These are phyloP conservation scores for Sclerotiophoma versabilis DNA, from an alignment of 2,329 filamentous ascomycete genomes.

Conservation along the genomic window DNA sequence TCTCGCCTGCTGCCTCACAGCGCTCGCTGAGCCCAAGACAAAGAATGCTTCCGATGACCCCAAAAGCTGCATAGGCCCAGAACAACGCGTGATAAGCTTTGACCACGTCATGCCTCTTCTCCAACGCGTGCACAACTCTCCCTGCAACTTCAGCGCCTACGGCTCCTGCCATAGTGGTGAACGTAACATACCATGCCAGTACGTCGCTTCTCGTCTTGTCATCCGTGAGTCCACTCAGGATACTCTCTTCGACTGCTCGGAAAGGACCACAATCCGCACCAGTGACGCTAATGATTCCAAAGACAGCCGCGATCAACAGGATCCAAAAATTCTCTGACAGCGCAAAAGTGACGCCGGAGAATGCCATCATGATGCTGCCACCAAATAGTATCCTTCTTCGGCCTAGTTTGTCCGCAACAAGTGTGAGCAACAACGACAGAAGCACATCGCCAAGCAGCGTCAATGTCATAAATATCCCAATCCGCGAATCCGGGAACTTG, in stretches of 20 bases:
- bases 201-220: slow-evolving; percentile 48
- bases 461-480: slow-evolving; percentile 52
- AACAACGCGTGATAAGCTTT: slow-evolving; percentile 53
- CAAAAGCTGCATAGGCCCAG: slow-evolving; percentile 53
- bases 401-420: slow-evolving; percentile 49
- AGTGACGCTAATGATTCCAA: slow-evolving; percentile 49
- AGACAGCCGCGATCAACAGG: slow-evolving; percentile 46
- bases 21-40: slow-evolving; percentile 49
- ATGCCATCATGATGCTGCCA: slow-evolving; percentile 48
- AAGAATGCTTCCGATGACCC: slow-evolving; percentile 48
- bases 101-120: slow-evolving; percentile 45
- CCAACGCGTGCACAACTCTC: slow-evolving; percentile 50
- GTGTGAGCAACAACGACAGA: slow-evolving; percentile 46
- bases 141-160: slow-evolving; percentile 48
- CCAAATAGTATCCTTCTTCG: slow-evolving; percentile 45
- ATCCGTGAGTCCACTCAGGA: slow-evolving; percentile 46
- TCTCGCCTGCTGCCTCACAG: slow-evolving; percentile 51
- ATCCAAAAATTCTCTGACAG: slow-evolving; percentile 49
- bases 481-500: slow-evolving; percentile 43
- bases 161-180: slow-evolving; percentile 46
- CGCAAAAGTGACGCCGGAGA: slow-evolving; percentile 46
- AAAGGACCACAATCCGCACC: slow-evolving; percentile 47
- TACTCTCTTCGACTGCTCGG: slow-evolving; percentile 46
- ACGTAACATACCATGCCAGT: slow-evolving; percentile 50
- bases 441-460: slow-evolving; percentile 51